phyloP scores from a whole-genome alignment of 371 early-diverging fungal genomes.

The Mortierella sp. region DNA sequence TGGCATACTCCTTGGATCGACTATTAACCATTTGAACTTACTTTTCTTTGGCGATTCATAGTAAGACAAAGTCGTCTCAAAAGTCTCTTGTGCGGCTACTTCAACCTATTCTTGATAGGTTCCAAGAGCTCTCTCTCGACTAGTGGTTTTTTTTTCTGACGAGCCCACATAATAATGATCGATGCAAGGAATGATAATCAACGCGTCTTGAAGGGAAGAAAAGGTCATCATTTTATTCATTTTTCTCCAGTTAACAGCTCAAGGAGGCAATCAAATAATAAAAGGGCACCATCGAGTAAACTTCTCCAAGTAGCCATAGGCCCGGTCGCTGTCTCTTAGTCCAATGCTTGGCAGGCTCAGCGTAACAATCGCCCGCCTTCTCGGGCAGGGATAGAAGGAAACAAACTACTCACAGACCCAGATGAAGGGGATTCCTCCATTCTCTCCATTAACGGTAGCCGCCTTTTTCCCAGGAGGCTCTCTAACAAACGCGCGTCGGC shows the following conservation, averaged over 20 bases:
- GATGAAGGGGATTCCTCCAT: not conserved
- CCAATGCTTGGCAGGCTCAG: too few relatives aligned
- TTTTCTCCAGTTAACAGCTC: too few relatives aligned
- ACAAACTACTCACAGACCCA: not conserved
- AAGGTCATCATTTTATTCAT: not conserved
- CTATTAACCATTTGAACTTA: not conserved
- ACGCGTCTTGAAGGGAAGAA: not conserved
- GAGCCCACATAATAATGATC: not conserved
- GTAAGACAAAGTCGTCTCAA: conserved; percentile 32
- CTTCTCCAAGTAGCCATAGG: too few relatives aligned
- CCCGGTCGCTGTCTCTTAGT: too few relatives aligned
- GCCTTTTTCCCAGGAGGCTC: not conserved
- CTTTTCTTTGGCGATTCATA: not conserved
- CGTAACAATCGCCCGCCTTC: too few relatives aligned
- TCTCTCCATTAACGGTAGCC: not conserved
- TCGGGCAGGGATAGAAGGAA: too few relatives aligned
- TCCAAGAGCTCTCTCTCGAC: conserved; percentile 34
- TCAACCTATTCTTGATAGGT: conserved; percentile 37
- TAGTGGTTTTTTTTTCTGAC: not conserved
- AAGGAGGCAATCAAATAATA: too few relatives aligned
- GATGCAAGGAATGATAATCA: not conserved
- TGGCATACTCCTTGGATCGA: not conserved
- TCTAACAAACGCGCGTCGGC: not conserved
- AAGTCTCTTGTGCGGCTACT: conserved; percentile 36
- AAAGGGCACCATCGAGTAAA: too few relatives aligned